Conservation (phyloP, 768 basidiomycete genomes). For the Pisolithus orientalis region DNA sequence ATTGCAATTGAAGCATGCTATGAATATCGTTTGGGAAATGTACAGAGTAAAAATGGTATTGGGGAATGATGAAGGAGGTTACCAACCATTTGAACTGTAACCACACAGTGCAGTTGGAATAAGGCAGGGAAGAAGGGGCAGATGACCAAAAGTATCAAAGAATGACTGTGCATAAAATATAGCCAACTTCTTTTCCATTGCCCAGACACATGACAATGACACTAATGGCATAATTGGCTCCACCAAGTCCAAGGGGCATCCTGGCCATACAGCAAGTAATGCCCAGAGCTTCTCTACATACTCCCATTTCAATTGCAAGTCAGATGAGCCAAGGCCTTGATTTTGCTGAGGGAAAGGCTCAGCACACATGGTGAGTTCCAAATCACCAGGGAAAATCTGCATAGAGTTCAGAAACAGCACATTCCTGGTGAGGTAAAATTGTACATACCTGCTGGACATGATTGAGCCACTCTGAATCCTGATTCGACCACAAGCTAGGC, state of each 20-base stretch:
- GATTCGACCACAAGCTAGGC: neutral
- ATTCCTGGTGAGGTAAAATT: neutral
- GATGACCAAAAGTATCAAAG: constrained; percentile 3
- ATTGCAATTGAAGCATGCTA: too few relatives aligned
- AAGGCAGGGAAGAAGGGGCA: neutral
- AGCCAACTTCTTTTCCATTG: neutral
- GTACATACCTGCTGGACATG: neutral
- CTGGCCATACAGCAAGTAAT: neutral
- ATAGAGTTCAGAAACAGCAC: neutral
- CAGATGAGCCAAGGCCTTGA: neutral
- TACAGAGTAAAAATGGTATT: too few relatives aligned
- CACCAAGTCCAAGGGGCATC: neutral
- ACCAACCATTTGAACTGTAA: too few relatives aligned
- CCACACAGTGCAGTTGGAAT: neutral
- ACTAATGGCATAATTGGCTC: neutral
- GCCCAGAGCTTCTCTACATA: neutral
- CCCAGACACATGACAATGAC: neutral
- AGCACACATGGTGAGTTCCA: neutral
- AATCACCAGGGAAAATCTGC: neutral
- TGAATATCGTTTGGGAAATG: too few relatives aligned
- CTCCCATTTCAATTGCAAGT: neutral
- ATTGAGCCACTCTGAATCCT: neutral
- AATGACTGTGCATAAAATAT: constrained; percentile 1
- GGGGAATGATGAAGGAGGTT: too few relatives aligned
- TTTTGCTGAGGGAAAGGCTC: neutral